These are phyloP conservation scores for Alternaria solani DNA, from an alignment of 2,329 filamentous ascomycete species.

Conservation along the genomic window DNA sequence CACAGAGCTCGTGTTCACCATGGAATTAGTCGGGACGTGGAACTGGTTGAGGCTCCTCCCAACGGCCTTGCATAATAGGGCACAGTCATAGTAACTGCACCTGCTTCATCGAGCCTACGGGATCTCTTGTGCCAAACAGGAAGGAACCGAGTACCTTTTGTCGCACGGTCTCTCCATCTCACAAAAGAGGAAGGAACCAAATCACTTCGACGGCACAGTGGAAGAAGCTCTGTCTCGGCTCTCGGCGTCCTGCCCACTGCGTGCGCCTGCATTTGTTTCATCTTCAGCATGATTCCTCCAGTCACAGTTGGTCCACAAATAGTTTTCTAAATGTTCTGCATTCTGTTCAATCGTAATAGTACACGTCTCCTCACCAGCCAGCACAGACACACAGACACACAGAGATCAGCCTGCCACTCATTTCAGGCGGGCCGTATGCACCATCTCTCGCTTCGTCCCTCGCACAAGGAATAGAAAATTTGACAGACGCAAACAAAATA, in stretches of 20 bases:
- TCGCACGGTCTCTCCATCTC: background rate
- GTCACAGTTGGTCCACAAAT: background rate
- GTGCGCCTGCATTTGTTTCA: background rate
- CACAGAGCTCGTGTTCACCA: background rate
- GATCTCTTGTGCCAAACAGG: conserved; percentile 16
- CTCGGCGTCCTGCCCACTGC: background rate
- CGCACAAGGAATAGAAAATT: conserved; percentile 15
- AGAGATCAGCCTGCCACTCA: background rate
- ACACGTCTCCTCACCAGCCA: conserved; percentile 10
- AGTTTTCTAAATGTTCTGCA: conserved; percentile 1
- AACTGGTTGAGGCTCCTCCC: conserved; percentile 4
- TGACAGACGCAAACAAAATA: conserved; percentile 11
- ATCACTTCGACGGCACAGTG: background rate
- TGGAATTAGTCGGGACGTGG: background rate
- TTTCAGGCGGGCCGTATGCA: conserved; percentile 6
- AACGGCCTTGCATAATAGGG: conserved; percentile 7
- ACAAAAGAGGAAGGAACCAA: conserved; percentile 16
- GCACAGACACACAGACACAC: background rate
- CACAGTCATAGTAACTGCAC: conserved; percentile 8
- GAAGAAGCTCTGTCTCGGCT: background rate
- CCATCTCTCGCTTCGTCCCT: conserved; percentile 19
- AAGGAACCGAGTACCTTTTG: conserved; percentile 7
- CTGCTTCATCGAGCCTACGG: conserved; percentile 18
- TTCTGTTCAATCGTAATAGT: conserved; percentile 20
- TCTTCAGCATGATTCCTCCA: conserved; percentile 1